Evolutionary conservation across 495 filamentous ascomycete species (phyloP).

Genomic region (Talaromyces thailandensis): DNA sequence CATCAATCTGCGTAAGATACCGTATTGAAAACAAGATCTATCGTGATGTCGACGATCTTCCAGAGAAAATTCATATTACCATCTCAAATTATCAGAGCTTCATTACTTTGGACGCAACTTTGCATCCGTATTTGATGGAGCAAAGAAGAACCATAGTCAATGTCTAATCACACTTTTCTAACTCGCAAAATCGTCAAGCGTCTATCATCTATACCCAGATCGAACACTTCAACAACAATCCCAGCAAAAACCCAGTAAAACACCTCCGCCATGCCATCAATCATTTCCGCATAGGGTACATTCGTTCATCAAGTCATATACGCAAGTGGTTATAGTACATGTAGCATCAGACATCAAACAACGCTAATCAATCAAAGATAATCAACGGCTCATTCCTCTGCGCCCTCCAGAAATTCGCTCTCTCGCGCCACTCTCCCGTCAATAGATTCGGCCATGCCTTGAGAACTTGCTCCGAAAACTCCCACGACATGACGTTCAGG

Average conservation of each 20-base stretch:
- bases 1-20: too few relatives aligned
- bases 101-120: too few relatives aligned
- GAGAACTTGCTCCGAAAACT: slow-evolving; percentile 22
- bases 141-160: neutral
- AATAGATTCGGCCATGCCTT: slow-evolving; percentile 23
- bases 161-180: neutral
- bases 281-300: neutral
- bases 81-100: neutral
- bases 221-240: neutral
- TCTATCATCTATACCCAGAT: neutral
- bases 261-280: neutral
- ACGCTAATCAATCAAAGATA: neutral
- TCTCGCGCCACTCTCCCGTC: slow-evolving; percentile 17
- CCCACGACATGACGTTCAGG: slow-evolving; percentile 26
- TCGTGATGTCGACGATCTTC: neutral
- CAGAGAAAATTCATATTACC: neutral
- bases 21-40: neutral
- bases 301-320: neutral
- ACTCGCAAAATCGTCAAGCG: neutral
- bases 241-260: neutral
- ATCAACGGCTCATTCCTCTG: slow-evolving; percentile 17
- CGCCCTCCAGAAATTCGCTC: slow-evolving; percentile 26
- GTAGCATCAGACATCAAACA: neutral
- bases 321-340: neutral
- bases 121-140: too few relatives aligned